phyloP scores from a whole-genome alignment of 345 rosid species.

The Raphanus raphanistrum region DNA sequence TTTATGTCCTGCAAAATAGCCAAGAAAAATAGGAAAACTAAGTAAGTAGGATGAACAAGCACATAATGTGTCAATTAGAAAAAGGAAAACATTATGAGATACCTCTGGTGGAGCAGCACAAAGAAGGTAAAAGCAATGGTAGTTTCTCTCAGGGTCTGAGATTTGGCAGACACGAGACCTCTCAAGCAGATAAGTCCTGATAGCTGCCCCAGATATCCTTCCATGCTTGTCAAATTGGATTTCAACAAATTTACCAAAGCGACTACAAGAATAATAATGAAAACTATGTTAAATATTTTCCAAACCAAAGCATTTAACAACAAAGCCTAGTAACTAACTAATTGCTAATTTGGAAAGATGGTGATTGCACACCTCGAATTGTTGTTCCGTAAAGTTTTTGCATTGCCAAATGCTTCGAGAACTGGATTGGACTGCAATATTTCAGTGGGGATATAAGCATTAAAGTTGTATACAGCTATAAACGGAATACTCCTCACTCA shows the following conservation, averaged over 20 bases:
- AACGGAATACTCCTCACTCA: neutral
- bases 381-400: conserved; percentile 91
- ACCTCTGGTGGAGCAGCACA: conserved; percentile 96
- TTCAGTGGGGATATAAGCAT: conserved; percentile 8
- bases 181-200: conserved; percentile 87
- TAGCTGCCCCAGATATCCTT: conserved; percentile 93
- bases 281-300: neutral
- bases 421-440: conserved; percentile 86
- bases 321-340: neutral
- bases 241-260: conserved; percentile 95
- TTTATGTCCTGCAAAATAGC: conserved; percentile 55
- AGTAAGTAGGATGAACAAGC: conserved; percentile 21
- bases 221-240: conserved; percentile 90
- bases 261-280: conserved; percentile 46
- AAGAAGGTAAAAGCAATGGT: conserved; percentile 93
- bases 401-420: conserved; percentile 98
- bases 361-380: conserved; percentile 76
- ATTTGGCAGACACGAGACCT: conserved; percentile 97
- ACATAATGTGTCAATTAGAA: conserved; percentile 11
- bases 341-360: neutral
- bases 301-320: conserved; percentile 11
- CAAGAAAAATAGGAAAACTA: neutral
- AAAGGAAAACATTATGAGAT: conserved; percentile 15
- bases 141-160: conserved; percentile 86
- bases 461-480: conserved; percentile 1